These are phyloP conservation scores for Apiospora aurea DNA, from an alignment of 2,329 filamentous ascomycete genomes.

Conservation along the genomic window DNA sequence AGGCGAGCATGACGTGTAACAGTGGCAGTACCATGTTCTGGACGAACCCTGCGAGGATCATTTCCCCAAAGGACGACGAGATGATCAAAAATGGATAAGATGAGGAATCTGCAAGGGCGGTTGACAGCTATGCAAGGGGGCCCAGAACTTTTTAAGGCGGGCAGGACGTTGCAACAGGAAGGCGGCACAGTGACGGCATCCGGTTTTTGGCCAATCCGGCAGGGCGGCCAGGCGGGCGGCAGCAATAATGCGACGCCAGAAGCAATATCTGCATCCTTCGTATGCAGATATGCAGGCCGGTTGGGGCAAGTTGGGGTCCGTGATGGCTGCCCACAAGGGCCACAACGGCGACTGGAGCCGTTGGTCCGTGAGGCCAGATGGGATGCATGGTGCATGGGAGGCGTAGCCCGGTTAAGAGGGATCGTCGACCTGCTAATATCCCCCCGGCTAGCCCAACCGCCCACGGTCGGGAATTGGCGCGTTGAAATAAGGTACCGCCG, in stretches of 20 bases:
- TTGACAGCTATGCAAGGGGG: neutral
- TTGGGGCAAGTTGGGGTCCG: neutral
- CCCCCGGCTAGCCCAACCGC: neutral
- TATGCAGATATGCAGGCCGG: neutral
- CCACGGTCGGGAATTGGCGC: neutral
- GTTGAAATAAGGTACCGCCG: neutral
- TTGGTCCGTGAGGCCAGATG: neutral
- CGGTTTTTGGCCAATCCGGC: neutral
- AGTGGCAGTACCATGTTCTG: neutral
- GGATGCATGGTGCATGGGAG: neutral
- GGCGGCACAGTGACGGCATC: neutral
- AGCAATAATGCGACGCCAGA: neutral
- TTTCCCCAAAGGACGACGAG: neutral
- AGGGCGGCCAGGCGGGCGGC: neutral
- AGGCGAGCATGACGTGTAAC: neutral
- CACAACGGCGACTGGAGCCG: neutral
- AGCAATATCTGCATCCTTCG: neutral
- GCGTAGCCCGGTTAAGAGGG: neutral
- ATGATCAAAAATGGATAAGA: neutral
- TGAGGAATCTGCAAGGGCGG: neutral
- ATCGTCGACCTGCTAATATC: conserved; percentile 2
- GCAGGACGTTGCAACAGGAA: neutral
- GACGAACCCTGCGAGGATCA: neutral
- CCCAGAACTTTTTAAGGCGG: neutral
- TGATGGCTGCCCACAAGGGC: neutral